These are phyloP conservation scores for Tardiomyces blankii DNA, from an alignment of 1,139 yeast species.

Conservation along the genomic window DNA sequence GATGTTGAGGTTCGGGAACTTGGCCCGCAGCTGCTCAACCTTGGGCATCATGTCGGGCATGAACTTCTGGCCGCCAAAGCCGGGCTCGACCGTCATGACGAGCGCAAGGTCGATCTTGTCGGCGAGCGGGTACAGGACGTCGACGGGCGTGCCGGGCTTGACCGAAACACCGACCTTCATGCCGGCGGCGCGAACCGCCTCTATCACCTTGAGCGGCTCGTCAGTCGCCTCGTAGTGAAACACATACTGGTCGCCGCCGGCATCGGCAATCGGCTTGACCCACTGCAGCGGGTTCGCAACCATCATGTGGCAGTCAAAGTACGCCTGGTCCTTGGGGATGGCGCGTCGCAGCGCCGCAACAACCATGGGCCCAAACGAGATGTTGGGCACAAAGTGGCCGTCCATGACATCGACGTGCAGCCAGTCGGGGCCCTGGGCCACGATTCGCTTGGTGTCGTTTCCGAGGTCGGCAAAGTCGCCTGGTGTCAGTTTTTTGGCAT, in stretches of 20 bases:
- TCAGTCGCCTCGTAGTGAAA: conserved; percentile 92
- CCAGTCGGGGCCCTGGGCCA: conserved; percentile 83
- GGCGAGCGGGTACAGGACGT: conserved; percentile 65
- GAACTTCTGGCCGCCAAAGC: conserved; percentile 97
- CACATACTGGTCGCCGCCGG: conserved; percentile 94
- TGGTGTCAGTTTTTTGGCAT: conserved; percentile 1
- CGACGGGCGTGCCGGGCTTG: conserved; percentile 90
- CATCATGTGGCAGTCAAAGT: conserved; percentile 99
- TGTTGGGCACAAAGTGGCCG: conserved; percentile 96
- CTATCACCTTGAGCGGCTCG: conserved; percentile 65
- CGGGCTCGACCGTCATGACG: conserved; percentile 98
- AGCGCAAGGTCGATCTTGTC: conserved; percentile 82
- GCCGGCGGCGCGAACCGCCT: conserved; percentile 65
- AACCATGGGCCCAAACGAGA: conserved; percentile 87
- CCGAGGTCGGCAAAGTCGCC: conserved; percentile 79
- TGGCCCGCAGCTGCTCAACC: conserved; percentile 62
- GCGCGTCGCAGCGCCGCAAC: conserved; percentile 68
- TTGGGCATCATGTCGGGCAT: conserved; percentile 96
- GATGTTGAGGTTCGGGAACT: conserved; percentile 70
- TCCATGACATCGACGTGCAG: conserved; percentile 98
- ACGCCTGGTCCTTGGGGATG: conserved; percentile 62
- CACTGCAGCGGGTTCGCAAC: conserved; percentile 89
- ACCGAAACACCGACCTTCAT: conserved; percentile 92
- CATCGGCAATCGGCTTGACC: conserved; percentile 87
- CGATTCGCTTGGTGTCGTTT: conserved; percentile 72